These are phyloP conservation scores for Hippophae tibetana DNA, from an alignment of 306 rosid genomes.

Conservation along the genomic window DNA sequence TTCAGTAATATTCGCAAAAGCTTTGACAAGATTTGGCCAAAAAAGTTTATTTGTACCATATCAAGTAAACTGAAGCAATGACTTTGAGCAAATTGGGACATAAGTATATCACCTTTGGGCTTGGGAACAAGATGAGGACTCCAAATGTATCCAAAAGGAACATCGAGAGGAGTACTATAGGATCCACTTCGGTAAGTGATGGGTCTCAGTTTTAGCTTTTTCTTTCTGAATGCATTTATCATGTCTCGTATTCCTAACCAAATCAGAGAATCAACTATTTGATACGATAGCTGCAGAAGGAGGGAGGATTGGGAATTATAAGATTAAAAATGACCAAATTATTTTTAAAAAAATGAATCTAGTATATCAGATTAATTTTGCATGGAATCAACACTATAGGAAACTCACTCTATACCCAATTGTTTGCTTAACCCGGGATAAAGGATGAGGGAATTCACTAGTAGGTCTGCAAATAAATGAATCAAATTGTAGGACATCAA, in stretches of 20 bases:
- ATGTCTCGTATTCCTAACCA: constrained; percentile 95
- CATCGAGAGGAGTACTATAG: constrained; percentile 40
- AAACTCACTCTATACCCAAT: constrained; percentile 68
- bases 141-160: constrained; percentile 84
- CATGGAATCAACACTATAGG: neutral
- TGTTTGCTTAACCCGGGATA: constrained; percentile 67
- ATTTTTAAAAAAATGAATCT: neutral
- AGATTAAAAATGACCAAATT: constrained; percentile 12
- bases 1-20: constrained; percentile 8
- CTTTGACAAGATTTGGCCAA: neutral
- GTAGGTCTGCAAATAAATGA: constrained; percentile 55
- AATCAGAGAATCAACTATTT: constrained; percentile 71
- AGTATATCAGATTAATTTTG: constrained; percentile 15
- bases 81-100: neutral
- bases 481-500: neutral
- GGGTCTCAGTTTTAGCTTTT: constrained; percentile 62
- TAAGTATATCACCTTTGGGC: constrained; percentile 59
- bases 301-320: constrained; percentile 13
- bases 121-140: constrained; percentile 97
- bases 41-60: too few relatives aligned
- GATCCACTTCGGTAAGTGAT: constrained; percentile 66
- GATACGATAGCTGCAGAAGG: constrained; percentile 80
- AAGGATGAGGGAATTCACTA: constrained; percentile 87
- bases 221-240: constrained; percentile 80
- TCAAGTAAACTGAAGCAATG: neutral